Conservation (phyloP, 306 rosid genomes). For the Glycine latifolia region DNA sequence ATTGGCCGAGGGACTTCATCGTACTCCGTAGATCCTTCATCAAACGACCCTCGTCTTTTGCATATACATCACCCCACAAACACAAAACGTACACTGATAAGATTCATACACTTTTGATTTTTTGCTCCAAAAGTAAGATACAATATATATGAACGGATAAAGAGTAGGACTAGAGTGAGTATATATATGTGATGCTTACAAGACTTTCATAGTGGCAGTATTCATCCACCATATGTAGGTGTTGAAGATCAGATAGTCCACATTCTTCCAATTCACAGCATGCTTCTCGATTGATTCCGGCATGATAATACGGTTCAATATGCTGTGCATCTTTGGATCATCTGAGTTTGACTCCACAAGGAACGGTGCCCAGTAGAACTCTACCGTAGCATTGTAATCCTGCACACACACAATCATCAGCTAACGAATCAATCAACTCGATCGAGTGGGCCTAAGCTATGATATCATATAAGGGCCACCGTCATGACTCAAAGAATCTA, state of each 20-base stretch:
- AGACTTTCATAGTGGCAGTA: constrained; percentile 74
- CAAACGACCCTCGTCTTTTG: constrained; percentile 85
- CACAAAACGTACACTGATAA: constrained; percentile 10
- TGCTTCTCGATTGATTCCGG: constrained; percentile 90
- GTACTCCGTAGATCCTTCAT: constrained; percentile 75
- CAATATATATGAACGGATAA: too few relatives aligned
- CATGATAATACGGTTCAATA: constrained; percentile 84
- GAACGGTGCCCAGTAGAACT: constrained; percentile 97
- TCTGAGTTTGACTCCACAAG: constrained; percentile 96
- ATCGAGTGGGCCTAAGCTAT: neutral
- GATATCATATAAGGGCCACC: too few relatives aligned
- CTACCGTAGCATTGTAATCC: constrained; percentile 89
- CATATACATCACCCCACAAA: neutral
- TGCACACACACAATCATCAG: constrained; percentile 35
- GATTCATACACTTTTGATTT: neutral
- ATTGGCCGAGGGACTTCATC: constrained; percentile 76
- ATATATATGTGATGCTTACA: constrained; percentile 60
- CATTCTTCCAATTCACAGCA: constrained; percentile 78
- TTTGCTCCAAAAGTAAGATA: neutral
- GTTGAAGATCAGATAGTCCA: constrained; percentile 83
- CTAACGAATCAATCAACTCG: neutral
- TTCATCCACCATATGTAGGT: constrained; percentile 99
- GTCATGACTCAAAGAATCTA: too few relatives aligned
- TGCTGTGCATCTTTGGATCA: constrained; percentile 87
- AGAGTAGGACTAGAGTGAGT: neutral